Evolutionary conservation across 2,329 filamentous ascomycete genomes (phyloP), one percentile per base, ranked within the genome.

Genomic region (Cladosporium halotolerans): DNA sequence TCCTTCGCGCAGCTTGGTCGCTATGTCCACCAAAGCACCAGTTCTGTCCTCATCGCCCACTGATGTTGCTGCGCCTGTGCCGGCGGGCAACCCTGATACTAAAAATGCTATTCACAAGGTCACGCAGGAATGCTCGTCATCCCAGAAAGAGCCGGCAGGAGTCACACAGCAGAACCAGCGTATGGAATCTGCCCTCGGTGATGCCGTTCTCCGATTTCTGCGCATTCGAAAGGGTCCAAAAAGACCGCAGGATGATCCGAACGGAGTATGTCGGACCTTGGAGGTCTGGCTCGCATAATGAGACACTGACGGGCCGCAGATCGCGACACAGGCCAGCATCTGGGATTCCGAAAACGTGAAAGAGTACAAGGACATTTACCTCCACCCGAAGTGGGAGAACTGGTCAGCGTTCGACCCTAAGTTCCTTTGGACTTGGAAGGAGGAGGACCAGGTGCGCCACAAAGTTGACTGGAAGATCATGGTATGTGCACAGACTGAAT

Each of bases 381-480:
- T 41, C 7, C 39, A 41, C 19, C 39, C 39, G n/a, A 41, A 41
- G 18, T 41, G 39, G 39, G 33, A 47, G 45, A 47, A 47, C 11
- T 47, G 33, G 45, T 14, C 45, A 23, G 31, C 45, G 11, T 47
- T 47, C 6, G 33, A 47, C 4, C 45, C 45, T 6, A 39, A 36
- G 10, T 47, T 47, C 28, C 19, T 47, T 9, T 47, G 45, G 45
- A 47, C 45, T 10, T 47, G 45, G 45, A 47, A 34, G 23, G 45
- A 47, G 11, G 45, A 47, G 16, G 32, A 47, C 28, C 9, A 31
- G 11, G 45, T 47, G 33, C 36, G 45, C 6, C 45, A 28, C 8
- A 47, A 47, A 9, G 33, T 47, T 19, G 45, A 47, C 14, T 47
- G 45, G 45, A 47, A 47, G 45, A 31, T 47, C 9, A 47, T 47